phyloP scores from a whole-genome alignment of 129 eudicot species.

The Silybum marianum region DNA sequence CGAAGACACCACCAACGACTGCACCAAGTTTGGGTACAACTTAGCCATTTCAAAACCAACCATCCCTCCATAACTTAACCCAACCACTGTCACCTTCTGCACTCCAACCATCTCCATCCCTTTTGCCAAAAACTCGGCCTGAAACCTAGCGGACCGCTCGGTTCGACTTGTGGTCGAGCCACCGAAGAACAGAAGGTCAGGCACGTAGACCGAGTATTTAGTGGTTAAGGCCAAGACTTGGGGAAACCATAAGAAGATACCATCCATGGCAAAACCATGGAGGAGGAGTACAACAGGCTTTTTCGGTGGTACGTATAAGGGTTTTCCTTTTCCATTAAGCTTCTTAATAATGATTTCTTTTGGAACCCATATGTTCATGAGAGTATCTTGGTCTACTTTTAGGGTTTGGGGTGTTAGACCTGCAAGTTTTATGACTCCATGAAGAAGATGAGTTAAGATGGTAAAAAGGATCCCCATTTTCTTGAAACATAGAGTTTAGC shows the following conservation, averaged over 20 bases:
- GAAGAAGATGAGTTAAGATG: neutral
- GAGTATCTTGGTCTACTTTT: slow-evolving; percentile 45
- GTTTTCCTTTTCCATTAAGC: neutral
- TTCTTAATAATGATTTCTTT: neutral
- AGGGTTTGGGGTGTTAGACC: slow-evolving; percentile 38
- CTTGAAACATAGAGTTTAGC: neutral
- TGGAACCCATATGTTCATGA: slow-evolving; percentile 46
- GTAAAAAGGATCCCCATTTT: slow-evolving; percentile 42
- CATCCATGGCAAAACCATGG: slow-evolving; percentile 48
- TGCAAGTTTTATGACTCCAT: slow-evolving; percentile 25
- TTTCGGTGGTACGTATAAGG: neutral
- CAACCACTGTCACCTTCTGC: slow-evolving; percentile 43
- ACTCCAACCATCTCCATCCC: slow-evolving; percentile 42
- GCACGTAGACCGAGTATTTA: slow-evolving; percentile 40
- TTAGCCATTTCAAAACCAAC: slow-evolving; percentile 51
- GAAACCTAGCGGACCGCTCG: slow-evolving; percentile 40
- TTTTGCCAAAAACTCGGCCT: slow-evolving; percentile 47
- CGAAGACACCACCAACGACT: slow-evolving; percentile 36
- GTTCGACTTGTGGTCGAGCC: slow-evolving; percentile 33
- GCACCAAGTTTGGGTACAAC: slow-evolving; percentile 44
- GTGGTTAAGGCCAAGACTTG: slow-evolving; percentile 36
- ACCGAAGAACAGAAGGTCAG: slow-evolving; percentile 61
- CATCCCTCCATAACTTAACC: slow-evolving; percentile 62
- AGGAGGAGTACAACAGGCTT: slow-evolving; percentile 42
- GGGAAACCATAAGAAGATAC: slow-evolving; percentile 42